Percentiles rank a stretch among this genome's conserved stretches.
These are phyloP conservation scores for Cytospora piceae DNA, from an alignment of 2,329 filamentous ascomycete species.

Conservation along the genomic window DNA sequence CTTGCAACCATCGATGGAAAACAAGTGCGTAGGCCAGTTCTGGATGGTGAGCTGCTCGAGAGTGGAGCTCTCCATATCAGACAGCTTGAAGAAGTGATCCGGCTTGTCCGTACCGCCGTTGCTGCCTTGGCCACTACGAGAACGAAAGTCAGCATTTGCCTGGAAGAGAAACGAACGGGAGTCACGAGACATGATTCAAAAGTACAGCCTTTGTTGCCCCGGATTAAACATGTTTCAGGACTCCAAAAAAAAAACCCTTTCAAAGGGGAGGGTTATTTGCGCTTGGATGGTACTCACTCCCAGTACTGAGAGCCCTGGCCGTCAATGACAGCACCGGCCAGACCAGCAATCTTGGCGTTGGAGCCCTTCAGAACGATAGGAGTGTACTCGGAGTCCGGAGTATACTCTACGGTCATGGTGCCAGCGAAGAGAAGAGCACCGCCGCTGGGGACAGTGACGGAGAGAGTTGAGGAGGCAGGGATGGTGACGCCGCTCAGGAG, in stretches of 20 bases:
- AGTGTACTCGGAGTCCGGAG: conserved; percentile 21
- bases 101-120: conserved; percentile 48
- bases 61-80: conserved; percentile 42
- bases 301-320: conserved; percentile 31
- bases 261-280: too few species aligned
- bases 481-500: conserved; percentile 20
- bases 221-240: too few species aligned
- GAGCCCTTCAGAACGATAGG: conserved; percentile 31
- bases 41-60: conserved; percentile 45
- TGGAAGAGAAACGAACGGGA: too few species aligned
- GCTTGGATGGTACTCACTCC: conserved; percentile 31
- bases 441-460: conserved; percentile 21
- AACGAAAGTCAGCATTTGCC: too few species aligned
- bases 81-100: conserved; percentile 54
- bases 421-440: conserved; percentile 25
- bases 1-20: conserved; percentile 44
- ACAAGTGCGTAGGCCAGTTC: conserved; percentile 48
- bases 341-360: conserved; percentile 31
- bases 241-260: too few species aligned
- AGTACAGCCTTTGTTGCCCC: too few species aligned
- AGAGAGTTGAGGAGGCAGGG: conserved; percentile 21
- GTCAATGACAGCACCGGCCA: conserved; percentile 31
- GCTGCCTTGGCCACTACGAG: conserved; percentile 36
- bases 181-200: too few species aligned
- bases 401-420: conserved; percentile 28